Evolutionary conservation across 805 yeast species (phyloP).

Genomic region (Starmerella tilneyi): DNA sequence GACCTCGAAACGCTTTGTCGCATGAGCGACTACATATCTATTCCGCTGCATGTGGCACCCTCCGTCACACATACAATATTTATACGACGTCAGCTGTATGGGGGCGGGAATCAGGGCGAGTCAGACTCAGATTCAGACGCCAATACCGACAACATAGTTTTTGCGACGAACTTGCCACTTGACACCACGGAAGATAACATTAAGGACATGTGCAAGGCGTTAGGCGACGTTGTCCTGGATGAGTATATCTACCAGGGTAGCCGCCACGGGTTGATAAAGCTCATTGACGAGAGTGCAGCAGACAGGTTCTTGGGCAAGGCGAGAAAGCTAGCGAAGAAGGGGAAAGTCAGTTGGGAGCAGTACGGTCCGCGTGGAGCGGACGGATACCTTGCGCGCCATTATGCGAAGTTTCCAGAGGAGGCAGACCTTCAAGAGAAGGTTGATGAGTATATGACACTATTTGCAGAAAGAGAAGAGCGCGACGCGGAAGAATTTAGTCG

Average conservation of each 20-base stretch:
- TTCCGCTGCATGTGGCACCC: slow-evolving; percentile 20
- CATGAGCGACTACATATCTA: slow-evolving; percentile 20
- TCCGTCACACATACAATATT: slow-evolving; percentile 23
- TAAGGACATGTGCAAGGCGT: slow-evolving; percentile 44
- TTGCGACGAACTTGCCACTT: slow-evolving; percentile 66
- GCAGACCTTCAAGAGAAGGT: slow-evolving; percentile 47
- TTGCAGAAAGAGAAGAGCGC: slow-evolving; percentile 57
- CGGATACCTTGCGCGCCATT: slow-evolving; percentile 33
- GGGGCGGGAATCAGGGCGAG: background rate
- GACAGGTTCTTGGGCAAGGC: slow-evolving; percentile 56
- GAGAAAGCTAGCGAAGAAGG: slow-evolving; percentile 37
- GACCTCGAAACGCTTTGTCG: background rate
- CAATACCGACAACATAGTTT: slow-evolving; percentile 38
- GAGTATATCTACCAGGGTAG: slow-evolving; percentile 29
- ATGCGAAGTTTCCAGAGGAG: slow-evolving; percentile 35
- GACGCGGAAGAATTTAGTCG: slow-evolving; percentile 23
- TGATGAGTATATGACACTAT: slow-evolving; percentile 50
- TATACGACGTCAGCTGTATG: slow-evolving; percentile 21
- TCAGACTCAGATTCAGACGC: slow-evolving; percentile 7
- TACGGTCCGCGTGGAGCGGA: slow-evolving; percentile 36
- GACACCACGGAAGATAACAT: slow-evolving; percentile 44
- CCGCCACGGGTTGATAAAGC: slow-evolving; percentile 52
- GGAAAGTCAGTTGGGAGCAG: slow-evolving; percentile 29
- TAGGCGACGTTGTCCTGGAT: slow-evolving; percentile 38
- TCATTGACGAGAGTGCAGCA: slow-evolving; percentile 61